Conservation (phyloP, 2,329 filamentous ascomycete genomes). For the Phyllosticta ampelicida region DNA sequence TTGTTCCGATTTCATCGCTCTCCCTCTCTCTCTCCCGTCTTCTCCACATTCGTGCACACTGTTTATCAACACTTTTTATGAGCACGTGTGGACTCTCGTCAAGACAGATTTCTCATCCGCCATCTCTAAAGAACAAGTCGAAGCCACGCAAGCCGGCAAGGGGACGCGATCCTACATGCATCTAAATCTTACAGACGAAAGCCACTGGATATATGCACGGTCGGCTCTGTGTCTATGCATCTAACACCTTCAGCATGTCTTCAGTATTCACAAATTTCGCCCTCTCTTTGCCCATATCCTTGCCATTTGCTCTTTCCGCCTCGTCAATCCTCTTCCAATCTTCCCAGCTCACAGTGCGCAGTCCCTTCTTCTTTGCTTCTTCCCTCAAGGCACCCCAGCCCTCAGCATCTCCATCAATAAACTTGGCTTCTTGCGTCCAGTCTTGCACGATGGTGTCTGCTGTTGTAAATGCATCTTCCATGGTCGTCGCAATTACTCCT, state of each 20-base stretch:
- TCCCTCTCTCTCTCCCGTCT: too few species aligned
- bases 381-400: constrained; percentile 71
- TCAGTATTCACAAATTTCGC: constrained; percentile 52
- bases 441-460: constrained; percentile 77
- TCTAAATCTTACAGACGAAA: too few species aligned
- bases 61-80: too few species aligned
- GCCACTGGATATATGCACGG: too few species aligned
- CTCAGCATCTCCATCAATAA: constrained; percentile 35
- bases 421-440: constrained; percentile 44
- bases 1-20: too few species aligned
- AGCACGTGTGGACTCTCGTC: too few species aligned
- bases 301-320: constrained; percentile 61
- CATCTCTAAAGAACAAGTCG: too few species aligned
- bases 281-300: constrained; percentile 59
- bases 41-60: too few species aligned
- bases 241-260: constrained; percentile 47
- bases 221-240: neutral
- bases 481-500: constrained; percentile 90
- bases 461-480: constrained; percentile 87
- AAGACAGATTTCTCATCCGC: too few species aligned
- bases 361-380: constrained; percentile 45
- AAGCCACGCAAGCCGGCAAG: too few species aligned
- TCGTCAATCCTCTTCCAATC: constrained; percentile 80
- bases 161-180: too few species aligned
- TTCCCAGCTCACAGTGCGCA: constrained; percentile 62